Evolutionary conservation across 176 grass and related monocot species (phyloP).

Genomic region (Sorghum bicolor): Sorghum_bicolor_NCBIv3 NC_012871.2:60537501-60538000

Average conservation of each 20-base stretch:
- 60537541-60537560: constrained; percentile 44
- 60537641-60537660: constrained; percentile 15
- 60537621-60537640: background rate
- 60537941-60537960: constrained; percentile 79
- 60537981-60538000: constrained; percentile 69
- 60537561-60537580: constrained; percentile 30
- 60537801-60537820: constrained; percentile 65
- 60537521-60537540: constrained; percentile 54
- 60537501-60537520: constrained; percentile 46
- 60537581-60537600: constrained; percentile 13
- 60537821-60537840: constrained; percentile 25
- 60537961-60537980: constrained; percentile 72
- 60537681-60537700: constrained; percentile 89
- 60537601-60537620: constrained; percentile 1
- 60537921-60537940: constrained; percentile 64
- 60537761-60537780: constrained; percentile 68
- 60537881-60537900: constrained; percentile 69
- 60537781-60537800: constrained; percentile 72
- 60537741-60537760: constrained; percentile 60
- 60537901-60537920: constrained; percentile 91
- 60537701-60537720: constrained; percentile 74
- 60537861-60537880: constrained; percentile 71
- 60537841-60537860: constrained; percentile 26
- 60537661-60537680: constrained; percentile 83
- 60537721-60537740: constrained; percentile 93